Evolutionary conservation across 1,139 yeast species (phyloP), one percentile per base, ranked within the genome.

Genomic region (Geotrichum carabidarum): DNA sequence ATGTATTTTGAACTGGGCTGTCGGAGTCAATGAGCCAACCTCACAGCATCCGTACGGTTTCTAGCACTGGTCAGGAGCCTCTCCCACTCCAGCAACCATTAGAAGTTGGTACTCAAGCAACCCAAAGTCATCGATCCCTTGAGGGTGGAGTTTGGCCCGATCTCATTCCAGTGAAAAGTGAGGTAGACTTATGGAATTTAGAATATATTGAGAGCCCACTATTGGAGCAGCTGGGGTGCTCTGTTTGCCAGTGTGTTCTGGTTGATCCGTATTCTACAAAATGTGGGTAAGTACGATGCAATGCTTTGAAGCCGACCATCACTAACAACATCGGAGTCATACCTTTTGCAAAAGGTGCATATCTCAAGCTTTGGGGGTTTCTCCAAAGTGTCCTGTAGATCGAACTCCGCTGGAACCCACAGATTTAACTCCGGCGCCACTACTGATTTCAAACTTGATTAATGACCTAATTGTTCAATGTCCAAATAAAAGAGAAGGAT

Each of bases 381-480:
- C 65, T 2, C 58, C 68, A 14, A 69, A 68, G 5, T 84, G 90
- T 65, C 89, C 90, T 0, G 71, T 84, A 34, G 90, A 84, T 68
- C 70, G 90, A 50, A 80, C 80, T 1, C 77, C 78, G 66, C 73
- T 58, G 59, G 65, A 40, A 44, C 55, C 54, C 27, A 74, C 76
- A 54, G 83, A 79, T 58, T 67, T 83, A 31, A 77, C 74, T 55
- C 84, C 86, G 4, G 79, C 89, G 0, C 87, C 90, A 0, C 75
- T 82, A 15, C 68, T 84, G 14, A 73, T 84, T 9, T 68, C 78
- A n/a, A 82, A 83, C 60, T 72, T 84, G 62, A 74, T 83, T 1
- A 86, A 83, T 63, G 88, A 83, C 53, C 71, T 84, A 49, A 71
- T 73, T 53, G 86, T 83, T 0, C 68, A 65, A 48, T 84, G 90